A percentile compares a stretch with the other conserved stretches of the same genome.
Evolutionary conservation across 768 basidiomycete species (phyloP).

Genomic region (Lanmaoa rubissima): DNA sequence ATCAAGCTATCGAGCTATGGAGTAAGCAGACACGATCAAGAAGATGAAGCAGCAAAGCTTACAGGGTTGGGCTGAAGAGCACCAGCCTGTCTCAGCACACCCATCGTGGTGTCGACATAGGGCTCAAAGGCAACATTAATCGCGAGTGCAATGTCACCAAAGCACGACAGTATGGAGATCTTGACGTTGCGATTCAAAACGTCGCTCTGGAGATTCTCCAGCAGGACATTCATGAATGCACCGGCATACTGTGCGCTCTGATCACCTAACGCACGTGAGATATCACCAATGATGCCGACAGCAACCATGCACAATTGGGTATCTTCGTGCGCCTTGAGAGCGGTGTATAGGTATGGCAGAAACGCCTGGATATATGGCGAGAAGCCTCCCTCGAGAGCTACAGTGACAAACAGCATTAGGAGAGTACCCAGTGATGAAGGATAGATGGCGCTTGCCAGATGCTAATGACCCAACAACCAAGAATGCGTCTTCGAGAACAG

Average conservation of each 20-base stretch:
- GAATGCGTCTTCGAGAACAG: constrained; percentile 95
- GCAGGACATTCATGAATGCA: constrained; percentile 87
- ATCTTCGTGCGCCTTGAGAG: constrained; percentile 91
- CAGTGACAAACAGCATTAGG: constrained; percentile 4
- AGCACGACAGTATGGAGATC: constrained; percentile 92
- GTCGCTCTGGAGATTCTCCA: constrained; percentile 89
- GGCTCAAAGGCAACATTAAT: constrained; percentile 85
- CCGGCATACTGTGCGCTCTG: constrained; percentile 79
- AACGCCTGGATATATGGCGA: constrained; percentile 82
- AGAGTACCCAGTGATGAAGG: background rate
- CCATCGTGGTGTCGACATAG: constrained; percentile 88
- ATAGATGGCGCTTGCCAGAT: constrained; percentile 44
- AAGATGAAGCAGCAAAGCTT: constrained; percentile 26
- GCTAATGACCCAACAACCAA: constrained; percentile 88
- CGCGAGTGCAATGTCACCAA: constrained; percentile 95
- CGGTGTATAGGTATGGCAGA: constrained; percentile 82
- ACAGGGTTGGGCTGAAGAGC: constrained; percentile 85
- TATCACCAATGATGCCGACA: constrained; percentile 93
- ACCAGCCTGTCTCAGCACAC: constrained; percentile 88
- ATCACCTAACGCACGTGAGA: constrained; percentile 91
- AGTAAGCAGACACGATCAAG: background rate
- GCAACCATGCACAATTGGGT: constrained; percentile 94
- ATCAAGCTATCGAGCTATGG: constrained; percentile 52
- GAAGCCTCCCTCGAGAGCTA: constrained; percentile 77
- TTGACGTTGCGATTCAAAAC: constrained; percentile 93